Percentiles rank a stretch among this genome's conserved stretches.
phyloP scores from a whole-genome alignment of 176 grass and related monocot species.

The Zizania latifolia region DNA sequence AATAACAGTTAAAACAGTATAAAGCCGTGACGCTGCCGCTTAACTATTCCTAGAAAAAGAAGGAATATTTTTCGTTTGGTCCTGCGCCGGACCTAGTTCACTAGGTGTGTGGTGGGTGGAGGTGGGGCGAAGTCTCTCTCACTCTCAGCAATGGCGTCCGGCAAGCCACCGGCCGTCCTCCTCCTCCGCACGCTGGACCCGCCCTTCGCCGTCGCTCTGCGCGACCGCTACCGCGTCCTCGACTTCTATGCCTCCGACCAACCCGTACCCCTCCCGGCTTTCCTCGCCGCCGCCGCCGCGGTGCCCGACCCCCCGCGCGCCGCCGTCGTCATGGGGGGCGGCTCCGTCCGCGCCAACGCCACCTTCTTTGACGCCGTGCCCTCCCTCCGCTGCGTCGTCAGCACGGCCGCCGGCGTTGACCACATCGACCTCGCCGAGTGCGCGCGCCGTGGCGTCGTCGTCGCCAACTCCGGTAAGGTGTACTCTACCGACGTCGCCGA shows the following conservation, averaged over 20 bases:
- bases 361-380: constrained; percentile 23
- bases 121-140: neutral
- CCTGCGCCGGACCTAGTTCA: no score
- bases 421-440: constrained; percentile 54
- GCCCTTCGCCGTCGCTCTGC: constrained; percentile 1
- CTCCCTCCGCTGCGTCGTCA: constrained; percentile 34
- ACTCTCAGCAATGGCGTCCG: neutral
- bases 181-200: neutral
- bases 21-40: no score
- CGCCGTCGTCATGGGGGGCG: neutral
- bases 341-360: neutral
- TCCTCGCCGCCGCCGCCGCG: constrained; percentile 9
- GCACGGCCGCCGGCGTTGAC: constrained; percentile 35
- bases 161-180: neutral
- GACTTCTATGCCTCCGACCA: neutral
- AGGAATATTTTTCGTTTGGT: no score
- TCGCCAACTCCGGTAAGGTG: constrained; percentile 39
- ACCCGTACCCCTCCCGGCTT: neutral
- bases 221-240: constrained; percentile 20
- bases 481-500: constrained; percentile 38
- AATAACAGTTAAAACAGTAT: no score
- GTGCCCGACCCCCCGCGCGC: constrained; percentile 17
- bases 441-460: constrained; percentile 27
- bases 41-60: no score
- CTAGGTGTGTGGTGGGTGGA: neutral